phyloP scores from a whole-genome alignment of 805 yeast species.

The Blastobotrys americana region DNA sequence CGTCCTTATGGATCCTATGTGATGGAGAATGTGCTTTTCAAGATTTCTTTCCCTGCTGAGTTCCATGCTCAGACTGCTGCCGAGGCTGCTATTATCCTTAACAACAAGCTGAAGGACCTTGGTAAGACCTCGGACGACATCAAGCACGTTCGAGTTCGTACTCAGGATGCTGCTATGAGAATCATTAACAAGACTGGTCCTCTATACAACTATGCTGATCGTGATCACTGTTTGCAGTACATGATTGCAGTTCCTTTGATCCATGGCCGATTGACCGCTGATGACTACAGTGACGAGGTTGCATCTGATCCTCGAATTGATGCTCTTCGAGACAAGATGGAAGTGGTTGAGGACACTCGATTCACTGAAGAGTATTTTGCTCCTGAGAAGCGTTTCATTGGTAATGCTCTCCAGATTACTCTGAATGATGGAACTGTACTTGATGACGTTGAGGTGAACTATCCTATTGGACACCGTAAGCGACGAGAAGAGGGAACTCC shows the following conservation, averaged over 20 bases:
- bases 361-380: constrained; percentile 49
- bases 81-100: constrained; percentile 46
- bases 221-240: constrained; percentile 60
- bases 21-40: constrained; percentile 56
- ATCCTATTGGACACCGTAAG: constrained; percentile 51
- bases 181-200: constrained; percentile 57
- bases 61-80: constrained; percentile 62
- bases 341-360: constrained; percentile 43
- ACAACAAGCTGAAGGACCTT: constrained; percentile 30
- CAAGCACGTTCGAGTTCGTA: constrained; percentile 42
- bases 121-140: constrained; percentile 46
- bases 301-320: constrained; percentile 50
- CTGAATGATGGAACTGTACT: constrained; percentile 47
- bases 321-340: constrained; percentile 46
- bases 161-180: constrained; percentile 56
- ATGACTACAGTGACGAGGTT: constrained; percentile 45
- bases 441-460: constrained; percentile 47
- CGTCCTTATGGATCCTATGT: constrained; percentile 49
- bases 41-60: constrained; percentile 59
- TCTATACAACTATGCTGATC: constrained; percentile 53
- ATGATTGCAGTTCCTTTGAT: constrained; percentile 54
- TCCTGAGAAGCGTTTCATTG: constrained; percentile 51
- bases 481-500: constrained; percentile 58
- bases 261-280: constrained; percentile 50
- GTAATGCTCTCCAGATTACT: constrained; percentile 46